Evolutionary conservation across 495 filamentous ascomycete species (phyloP).

Genomic region (Hypoxylon perforatum): DNA sequence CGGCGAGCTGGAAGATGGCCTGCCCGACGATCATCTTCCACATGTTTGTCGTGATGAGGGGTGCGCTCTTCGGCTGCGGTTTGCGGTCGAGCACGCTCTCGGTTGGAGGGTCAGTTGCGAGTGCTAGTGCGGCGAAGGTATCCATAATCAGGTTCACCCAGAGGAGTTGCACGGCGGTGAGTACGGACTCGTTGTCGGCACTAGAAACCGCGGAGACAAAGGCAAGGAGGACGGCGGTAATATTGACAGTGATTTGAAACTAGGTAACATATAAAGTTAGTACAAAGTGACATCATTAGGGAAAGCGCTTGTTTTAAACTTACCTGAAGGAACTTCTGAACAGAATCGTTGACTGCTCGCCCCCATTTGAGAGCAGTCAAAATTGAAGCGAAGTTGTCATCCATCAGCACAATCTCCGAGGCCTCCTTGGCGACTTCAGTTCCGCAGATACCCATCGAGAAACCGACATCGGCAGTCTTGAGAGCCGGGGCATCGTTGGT

Average conservation of each 20-base stretch:
- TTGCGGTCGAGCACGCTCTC: constrained; percentile 75
- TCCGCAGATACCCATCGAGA: constrained; percentile 91
- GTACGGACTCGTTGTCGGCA: constrained; percentile 72
- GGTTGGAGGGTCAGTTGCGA: constrained; percentile 85
- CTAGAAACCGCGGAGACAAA: constrained; percentile 83
- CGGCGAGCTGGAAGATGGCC: constrained; percentile 82
- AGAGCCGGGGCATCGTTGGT: constrained; percentile 92
- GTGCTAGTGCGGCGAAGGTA: constrained; percentile 92
- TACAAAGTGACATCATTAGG: constrained; percentile 8
- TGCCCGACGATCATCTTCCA: constrained; percentile 97
- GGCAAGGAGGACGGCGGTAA: constrained; percentile 85
- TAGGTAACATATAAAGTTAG: constrained; percentile 51
- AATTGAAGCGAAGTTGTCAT: constrained; percentile 93
- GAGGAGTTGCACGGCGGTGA: constrained; percentile 86
- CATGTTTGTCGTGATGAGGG: constrained; percentile 83
- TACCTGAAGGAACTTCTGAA: constrained; percentile 89
- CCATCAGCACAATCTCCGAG: constrained; percentile 93
- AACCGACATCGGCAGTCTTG: constrained; percentile 88
- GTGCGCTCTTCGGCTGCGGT: constrained; percentile 80
- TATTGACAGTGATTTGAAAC: constrained; percentile 94
- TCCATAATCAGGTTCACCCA: constrained; percentile 98
- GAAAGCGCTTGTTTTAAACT: constrained; percentile 15
- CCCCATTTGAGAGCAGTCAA: constrained; percentile 91
- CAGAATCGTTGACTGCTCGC: constrained; percentile 86
- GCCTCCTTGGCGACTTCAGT: constrained; percentile 95